A percentile compares a stretch with the other conserved stretches of the same genome.
Conservation (phyloP, 2,329 filamentous ascomycete species). For the Neopestalotiopsis clavispora region DNA sequence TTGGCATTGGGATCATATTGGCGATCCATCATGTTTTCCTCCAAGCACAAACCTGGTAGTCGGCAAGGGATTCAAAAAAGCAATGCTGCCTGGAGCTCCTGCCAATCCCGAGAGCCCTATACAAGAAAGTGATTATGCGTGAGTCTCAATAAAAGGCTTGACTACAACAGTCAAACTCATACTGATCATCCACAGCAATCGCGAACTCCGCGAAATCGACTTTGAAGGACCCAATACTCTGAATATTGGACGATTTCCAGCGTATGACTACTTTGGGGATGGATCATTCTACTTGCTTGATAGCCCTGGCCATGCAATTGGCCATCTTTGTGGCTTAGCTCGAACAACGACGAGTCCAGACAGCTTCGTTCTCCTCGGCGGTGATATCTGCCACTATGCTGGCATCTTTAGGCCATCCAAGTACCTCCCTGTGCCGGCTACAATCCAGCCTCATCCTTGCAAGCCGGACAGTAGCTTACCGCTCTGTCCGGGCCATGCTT, state of each 20-base stretch:
- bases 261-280: slow-evolving; percentile 46
- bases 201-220: slow-evolving; percentile 29
- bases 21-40: slow-evolving; percentile 50
- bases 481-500: not conserved
- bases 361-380: slow-evolving; percentile 47
- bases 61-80: slow-evolving; percentile 32
- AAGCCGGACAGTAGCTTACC: not conserved
- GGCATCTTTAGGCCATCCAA: slow-evolving; percentile 42
- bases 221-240: slow-evolving; percentile 25
- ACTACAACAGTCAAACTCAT: not conserved
- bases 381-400: slow-evolving; percentile 46
- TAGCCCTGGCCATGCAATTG: slow-evolving; percentile 44
- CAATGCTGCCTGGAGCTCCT: slow-evolving; percentile 25
- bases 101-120: slow-evolving; percentile 19
- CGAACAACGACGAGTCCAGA: slow-evolving; percentile 37
- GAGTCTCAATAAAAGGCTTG: slow-evolving; percentile 24
- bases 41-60: slow-evolving; percentile 47
- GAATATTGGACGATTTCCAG: slow-evolving; percentile 29
- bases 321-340: slow-evolving; percentile 47
- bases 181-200: slow-evolving; percentile 41
- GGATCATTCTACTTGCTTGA: slow-evolving; percentile 48
- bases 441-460: not conserved
- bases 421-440: slow-evolving; percentile 37
- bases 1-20: slow-evolving; percentile 53
- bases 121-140: slow-evolving; percentile 22